These are phyloP conservation scores for Gastrodia elata DNA, from an alignment of 106 monocot species.

Conservation along the genomic window DNA sequence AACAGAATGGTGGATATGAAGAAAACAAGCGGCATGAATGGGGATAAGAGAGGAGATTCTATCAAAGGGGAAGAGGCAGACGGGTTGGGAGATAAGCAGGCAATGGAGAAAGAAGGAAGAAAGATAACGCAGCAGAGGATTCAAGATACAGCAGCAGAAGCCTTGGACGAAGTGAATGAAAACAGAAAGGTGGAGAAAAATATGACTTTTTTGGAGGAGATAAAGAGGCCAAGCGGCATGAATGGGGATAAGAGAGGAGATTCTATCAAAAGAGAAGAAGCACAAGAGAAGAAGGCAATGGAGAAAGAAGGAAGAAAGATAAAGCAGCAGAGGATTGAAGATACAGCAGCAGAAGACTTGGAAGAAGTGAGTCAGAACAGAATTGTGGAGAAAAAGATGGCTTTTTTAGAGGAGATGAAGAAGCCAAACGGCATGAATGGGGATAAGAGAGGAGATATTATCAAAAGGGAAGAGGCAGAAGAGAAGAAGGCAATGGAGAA, in stretches of 20 bases:
- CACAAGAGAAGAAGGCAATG: neutral
- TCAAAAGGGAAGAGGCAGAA: neutral
- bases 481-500: constrained; percentile 1
- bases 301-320: too few species aligned
- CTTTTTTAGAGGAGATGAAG: neutral
- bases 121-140: neutral
- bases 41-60: neutral
- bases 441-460: neutral
- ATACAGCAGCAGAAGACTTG: neutral
- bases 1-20: neutral
- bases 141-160: neutral
- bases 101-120: neutral
- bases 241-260: neutral
- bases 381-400: neutral
- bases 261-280: neutral
- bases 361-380: neutral
- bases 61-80: neutral
- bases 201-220: neutral
- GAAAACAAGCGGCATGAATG: neutral
- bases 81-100: neutral
- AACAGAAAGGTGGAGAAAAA: neutral
- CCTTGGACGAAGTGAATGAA: neutral
- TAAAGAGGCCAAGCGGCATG: too few species aligned
- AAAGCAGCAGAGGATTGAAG: neutral
- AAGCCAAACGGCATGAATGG: neutral